Evolutionary conservation across 306 rosid species (phyloP).

Genomic region (Cicer yamashitae): DNA sequence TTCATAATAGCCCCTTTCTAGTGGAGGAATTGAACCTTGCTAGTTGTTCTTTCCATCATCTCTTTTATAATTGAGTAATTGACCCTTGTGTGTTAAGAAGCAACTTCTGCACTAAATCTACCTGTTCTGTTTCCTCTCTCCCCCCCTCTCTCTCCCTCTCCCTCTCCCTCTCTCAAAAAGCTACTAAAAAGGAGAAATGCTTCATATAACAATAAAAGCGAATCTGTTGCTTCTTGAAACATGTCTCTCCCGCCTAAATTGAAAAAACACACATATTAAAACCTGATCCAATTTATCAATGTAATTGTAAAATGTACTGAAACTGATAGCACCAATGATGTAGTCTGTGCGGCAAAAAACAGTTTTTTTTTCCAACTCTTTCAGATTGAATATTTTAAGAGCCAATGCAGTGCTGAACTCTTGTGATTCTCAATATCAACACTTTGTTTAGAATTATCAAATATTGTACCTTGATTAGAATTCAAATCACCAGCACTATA

Average conservation of each 20-base stretch:
- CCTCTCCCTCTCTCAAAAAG: not conserved
- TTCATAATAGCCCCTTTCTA: not conserved
- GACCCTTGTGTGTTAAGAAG: not conserved
- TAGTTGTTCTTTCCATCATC: not conserved
- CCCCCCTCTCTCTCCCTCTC: not conserved
- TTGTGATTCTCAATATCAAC: conserved; percentile 45
- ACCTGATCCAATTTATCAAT: conserved; percentile 55
- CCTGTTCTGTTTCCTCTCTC: not conserved
- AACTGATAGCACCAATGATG: conserved; percentile 66
- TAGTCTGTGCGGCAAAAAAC: conserved; percentile 52
- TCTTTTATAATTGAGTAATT: not conserved
- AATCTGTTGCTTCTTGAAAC: not conserved
- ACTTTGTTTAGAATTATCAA: conserved; percentile 6
- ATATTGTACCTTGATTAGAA: conserved; percentile 35
- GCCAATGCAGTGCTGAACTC: conserved; percentile 44
- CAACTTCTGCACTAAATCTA: not conserved
- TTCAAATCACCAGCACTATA: conserved; percentile 44
- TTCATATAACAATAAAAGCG: not conserved
- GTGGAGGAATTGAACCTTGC: not conserved
- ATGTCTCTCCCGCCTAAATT: not conserved
- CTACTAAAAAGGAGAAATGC: not conserved
- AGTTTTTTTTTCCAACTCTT: conserved; percentile 65
- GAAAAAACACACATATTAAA: not conserved
- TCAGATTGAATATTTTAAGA: conserved; percentile 62
- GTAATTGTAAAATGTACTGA: conserved; percentile 78